These are phyloP conservation scores for Barnettozyma salicaria DNA, from an alignment of 805 yeast species.

Conservation along the genomic window DNA sequence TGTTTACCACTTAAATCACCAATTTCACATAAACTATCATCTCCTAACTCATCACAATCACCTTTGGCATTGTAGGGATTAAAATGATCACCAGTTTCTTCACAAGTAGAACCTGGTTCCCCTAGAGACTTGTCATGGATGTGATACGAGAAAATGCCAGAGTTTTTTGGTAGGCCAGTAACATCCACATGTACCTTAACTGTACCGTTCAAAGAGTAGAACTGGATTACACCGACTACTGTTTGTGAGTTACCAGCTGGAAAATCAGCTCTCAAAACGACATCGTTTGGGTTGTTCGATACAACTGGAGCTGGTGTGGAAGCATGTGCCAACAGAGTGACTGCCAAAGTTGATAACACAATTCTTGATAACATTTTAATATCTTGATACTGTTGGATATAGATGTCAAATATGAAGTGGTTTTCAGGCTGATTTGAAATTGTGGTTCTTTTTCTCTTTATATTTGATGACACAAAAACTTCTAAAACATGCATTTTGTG, in stretches of 20 bases:
- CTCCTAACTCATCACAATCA: constrained; percentile 43
- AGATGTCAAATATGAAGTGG: background rate
- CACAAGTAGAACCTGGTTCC: constrained; percentile 42
- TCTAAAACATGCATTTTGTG: background rate
- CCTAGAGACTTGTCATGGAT: constrained; percentile 56
- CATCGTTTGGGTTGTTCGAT: constrained; percentile 22
- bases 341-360: constrained; percentile 10
- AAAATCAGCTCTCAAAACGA: constrained; percentile 28
- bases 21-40: constrained; percentile 56
- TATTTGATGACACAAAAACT: too few relatives aligned
- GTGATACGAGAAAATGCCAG: constrained; percentile 67
- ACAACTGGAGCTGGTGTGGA: constrained; percentile 9
- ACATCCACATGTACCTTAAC: constrained; percentile 65
- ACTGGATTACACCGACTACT: constrained; percentile 49
- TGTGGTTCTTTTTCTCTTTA: too few relatives aligned
- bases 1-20: constrained; percentile 79
- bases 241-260: constrained; percentile 28
- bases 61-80: constrained; percentile 57
- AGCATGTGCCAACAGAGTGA: constrained; percentile 11
- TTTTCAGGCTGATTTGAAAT: too few relatives aligned
- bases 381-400: background rate
- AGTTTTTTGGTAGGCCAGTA: constrained; percentile 59
- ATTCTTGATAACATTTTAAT: constrained; percentile 13
- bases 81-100: constrained; percentile 49
- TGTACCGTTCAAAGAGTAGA: constrained; percentile 52